Evolutionary conservation across 768 basidiomycete genomes (phyloP), one percentile per base, ranked within the genome.

Genomic region (Termitomyces sp.): DNA sequence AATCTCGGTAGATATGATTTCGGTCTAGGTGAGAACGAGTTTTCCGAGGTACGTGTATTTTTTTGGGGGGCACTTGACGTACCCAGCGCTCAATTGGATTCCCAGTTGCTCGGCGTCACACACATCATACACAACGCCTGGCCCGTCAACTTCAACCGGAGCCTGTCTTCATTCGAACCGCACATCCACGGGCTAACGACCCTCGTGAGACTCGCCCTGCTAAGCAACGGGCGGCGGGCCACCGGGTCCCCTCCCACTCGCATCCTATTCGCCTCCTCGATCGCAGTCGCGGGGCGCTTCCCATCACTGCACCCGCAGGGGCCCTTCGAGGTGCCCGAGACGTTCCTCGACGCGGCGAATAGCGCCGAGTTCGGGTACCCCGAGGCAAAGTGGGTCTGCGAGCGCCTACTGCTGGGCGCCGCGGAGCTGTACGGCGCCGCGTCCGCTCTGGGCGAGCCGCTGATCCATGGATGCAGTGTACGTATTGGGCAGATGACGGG

Each of bases 131-230:
- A 74, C 46, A 71, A 69, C 20, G 78, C 78, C 6, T 80, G 78
- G 78, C 74, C 72, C 1, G 72, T 79, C 46, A 72, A 80, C 50
- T 79, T 78, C 57, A 78, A 73, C 52, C 54, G 75, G 34, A 65
- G 65, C 3, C 64, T 80, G 70, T 24, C 72, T 6, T 78, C 79
- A 1, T 77, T 79, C 52, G 77, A 78, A 36, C 71, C 73, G 4
- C 76, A 68, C 52, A 67, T 80, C 13, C 68, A 65, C 37, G 72
- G 65, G 2, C 60, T 74, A 5, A 68, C 69, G 16, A 76, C 76
- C 53, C 64, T 71, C 48, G 54, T 72, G 13, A 64, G 66, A 5
- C 63, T 72, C 5, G 62, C 67, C 4, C 51, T 71, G 14, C 27
- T 65, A 13, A 64, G 64, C 22, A n/a, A 64, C 46, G 63, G 59